Conservation (phyloP, 305 asterid species). For the Caryopteris hybrid region DNA sequence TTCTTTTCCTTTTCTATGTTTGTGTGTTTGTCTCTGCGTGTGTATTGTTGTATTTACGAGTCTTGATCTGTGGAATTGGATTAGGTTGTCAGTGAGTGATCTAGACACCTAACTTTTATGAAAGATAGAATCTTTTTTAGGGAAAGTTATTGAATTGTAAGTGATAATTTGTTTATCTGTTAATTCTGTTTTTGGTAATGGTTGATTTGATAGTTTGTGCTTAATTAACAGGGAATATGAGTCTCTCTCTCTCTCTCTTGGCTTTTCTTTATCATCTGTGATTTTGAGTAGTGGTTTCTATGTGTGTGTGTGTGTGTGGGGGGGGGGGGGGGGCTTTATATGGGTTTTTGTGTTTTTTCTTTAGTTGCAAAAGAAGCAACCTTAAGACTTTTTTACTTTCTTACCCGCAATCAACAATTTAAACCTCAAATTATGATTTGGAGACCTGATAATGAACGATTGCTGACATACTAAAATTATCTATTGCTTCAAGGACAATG, state of each 20-base stretch:
- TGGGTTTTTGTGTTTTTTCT: neutral
- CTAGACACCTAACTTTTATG: constrained; percentile 1
- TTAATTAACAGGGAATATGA: neutral
- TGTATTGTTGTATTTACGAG: neutral
- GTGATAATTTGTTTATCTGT: neutral
- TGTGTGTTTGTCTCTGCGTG: neutral
- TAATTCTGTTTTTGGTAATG: neutral
- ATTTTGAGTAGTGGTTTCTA: neutral
- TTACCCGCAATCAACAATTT: neutral
- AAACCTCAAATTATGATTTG: neutral
- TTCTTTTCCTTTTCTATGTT: neutral
- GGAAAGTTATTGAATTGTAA: neutral
- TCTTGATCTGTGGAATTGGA: constrained; percentile 27
- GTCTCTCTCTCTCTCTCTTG: neutral
- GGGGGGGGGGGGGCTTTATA: neutral
- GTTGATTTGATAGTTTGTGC: neutral
- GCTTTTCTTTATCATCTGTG: neutral
- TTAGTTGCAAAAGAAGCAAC: neutral
- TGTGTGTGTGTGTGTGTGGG: no score
- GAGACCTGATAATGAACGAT: neutral
- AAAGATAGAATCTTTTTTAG: neutral
- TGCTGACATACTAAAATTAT: neutral
- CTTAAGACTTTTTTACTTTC: neutral
- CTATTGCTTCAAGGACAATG: neutral
- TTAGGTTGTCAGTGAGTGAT: constrained; percentile 14